Evolutionary conservation across 2,329 filamentous ascomycete genomes (phyloP).

Genomic region (Fusarium neocosmosporiellum): DNA sequence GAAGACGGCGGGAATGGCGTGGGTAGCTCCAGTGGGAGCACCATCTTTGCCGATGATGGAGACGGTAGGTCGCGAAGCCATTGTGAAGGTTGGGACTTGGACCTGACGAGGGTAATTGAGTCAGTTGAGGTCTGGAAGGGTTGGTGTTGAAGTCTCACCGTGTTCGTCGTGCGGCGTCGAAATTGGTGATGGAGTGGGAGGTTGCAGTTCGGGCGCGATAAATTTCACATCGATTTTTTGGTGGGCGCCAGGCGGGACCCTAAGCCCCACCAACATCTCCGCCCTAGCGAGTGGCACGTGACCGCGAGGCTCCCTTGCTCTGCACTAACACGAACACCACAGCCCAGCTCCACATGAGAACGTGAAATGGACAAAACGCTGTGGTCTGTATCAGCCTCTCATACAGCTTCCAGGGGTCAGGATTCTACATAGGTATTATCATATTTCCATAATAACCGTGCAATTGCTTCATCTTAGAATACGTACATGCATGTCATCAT

Average conservation of each 20-base stretch:
- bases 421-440: constrained; percentile 3
- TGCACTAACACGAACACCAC: not conserved
- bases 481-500: constrained; percentile 37
- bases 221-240: constrained; percentile 54
- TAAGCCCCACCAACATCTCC: constrained; percentile 48
- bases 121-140: constrained; percentile 31
- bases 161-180: constrained; percentile 55
- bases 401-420: not conserved
- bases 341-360: not conserved
- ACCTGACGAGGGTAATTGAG: constrained; percentile 41
- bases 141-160: constrained; percentile 48
- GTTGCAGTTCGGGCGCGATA: constrained; percentile 47
- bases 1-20: constrained; percentile 97
- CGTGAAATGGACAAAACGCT: not conserved
- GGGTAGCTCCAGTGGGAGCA: constrained; percentile 87
- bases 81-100: constrained; percentile 65
- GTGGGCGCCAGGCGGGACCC: constrained; percentile 46
- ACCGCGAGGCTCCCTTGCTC: not conserved
- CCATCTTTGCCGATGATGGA: constrained; percentile 97
- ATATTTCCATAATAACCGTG: constrained; percentile 32
- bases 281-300: constrained; percentile 44
- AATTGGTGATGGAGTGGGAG: constrained; percentile 51
- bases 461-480: constrained; percentile 27
- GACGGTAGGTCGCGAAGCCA: constrained; percentile 97
- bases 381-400: not conserved